Evolutionary conservation across 129 eudicot species (phyloP).

Genomic region (Ambrosia artemisiifolia): DNA sequence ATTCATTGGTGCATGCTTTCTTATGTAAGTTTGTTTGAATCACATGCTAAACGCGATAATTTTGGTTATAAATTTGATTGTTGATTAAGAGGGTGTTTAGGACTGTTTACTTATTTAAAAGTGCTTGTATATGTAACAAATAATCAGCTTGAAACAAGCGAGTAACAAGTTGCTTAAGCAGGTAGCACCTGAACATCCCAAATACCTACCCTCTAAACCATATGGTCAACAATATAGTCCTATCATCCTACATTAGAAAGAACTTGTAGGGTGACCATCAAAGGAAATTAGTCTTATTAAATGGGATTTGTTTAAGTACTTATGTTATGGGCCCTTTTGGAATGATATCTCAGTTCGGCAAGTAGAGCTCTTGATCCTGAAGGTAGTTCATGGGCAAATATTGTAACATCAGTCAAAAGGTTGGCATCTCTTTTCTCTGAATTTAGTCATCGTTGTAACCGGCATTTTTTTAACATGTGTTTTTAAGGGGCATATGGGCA

Average conservation of each 20-base stretch:
- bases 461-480: neutral
- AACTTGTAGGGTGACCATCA: too few species aligned
- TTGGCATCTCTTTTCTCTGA: constrained; percentile 16
- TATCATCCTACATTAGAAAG: too few species aligned
- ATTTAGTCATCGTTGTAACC: neutral
- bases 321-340: constrained; percentile 9
- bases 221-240: too few species aligned
- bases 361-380: constrained; percentile 94
- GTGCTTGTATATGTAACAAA: too few species aligned
- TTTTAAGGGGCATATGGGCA: constrained; percentile 95
- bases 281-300: neutral
- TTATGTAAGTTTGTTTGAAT: constrained; percentile 63
- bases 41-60: neutral
- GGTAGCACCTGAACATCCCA: too few species aligned
- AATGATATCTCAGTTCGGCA: constrained; percentile 67
- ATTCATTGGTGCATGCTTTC: constrained; percentile 89
- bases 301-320: neutral
- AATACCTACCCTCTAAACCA: too few species aligned
- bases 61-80: constrained; percentile 4
- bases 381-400: constrained; percentile 46
- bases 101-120: neutral
- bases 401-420: constrained; percentile 81
- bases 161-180: too few species aligned
- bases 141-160: too few species aligned
- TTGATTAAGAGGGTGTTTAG: neutral